A percentile compares a stretch with the other conserved stretches of the same genome.
Conservation (phyloP, 1,284 basidiomycete genomes). For the Apiotrichum porosum region DNA sequence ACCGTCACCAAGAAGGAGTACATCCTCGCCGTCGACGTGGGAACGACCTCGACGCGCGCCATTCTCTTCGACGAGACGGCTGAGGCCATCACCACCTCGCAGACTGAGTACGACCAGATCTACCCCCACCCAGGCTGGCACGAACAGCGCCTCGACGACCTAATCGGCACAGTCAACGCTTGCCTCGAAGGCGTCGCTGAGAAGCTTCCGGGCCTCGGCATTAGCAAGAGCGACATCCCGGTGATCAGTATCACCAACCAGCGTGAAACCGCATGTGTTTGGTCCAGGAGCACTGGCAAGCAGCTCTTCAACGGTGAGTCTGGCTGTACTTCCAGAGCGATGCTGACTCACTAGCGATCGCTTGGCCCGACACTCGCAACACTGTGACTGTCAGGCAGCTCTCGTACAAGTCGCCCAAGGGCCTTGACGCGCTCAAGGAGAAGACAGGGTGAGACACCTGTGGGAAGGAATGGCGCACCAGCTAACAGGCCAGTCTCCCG, state of each 20-base stretch:
- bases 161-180: conserved; percentile 68
- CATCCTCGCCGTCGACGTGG: conserved; percentile 11
- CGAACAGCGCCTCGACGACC: conserved; percentile 84
- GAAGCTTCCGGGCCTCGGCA: conserved; percentile 65
- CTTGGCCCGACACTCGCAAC: conserved; percentile 90
- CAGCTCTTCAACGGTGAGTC: conserved; percentile 60
- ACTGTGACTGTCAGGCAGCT: conserved; percentile 11
- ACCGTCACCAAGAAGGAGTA: conserved; percentile 6
- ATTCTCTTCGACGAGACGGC: conserved; percentile 88
- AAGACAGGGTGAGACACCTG: conserved; percentile 15
- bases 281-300: conserved; percentile 85
- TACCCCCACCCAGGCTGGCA: conserved; percentile 93
- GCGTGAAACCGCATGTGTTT: conserved; percentile 90
- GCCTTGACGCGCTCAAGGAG: conserved; percentile 12
- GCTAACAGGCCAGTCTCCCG: conserved; percentile 56
- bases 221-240: conserved; percentile 73
- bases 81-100: conserved; percentile 77
- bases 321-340: background rate
- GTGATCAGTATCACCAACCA: conserved; percentile 91
- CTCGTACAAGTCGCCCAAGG: conserved; percentile 6
- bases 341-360: conserved; percentile 60
- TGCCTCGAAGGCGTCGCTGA: conserved; percentile 72
- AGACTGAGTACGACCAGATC: conserved; percentile 86
- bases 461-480: too few relatives aligned
- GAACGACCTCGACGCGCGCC: conserved; percentile 70